These are phyloP conservation scores for Adansonia madagascariensis DNA, from an alignment of 441 rosid species.

Conservation along the genomic window DNA sequence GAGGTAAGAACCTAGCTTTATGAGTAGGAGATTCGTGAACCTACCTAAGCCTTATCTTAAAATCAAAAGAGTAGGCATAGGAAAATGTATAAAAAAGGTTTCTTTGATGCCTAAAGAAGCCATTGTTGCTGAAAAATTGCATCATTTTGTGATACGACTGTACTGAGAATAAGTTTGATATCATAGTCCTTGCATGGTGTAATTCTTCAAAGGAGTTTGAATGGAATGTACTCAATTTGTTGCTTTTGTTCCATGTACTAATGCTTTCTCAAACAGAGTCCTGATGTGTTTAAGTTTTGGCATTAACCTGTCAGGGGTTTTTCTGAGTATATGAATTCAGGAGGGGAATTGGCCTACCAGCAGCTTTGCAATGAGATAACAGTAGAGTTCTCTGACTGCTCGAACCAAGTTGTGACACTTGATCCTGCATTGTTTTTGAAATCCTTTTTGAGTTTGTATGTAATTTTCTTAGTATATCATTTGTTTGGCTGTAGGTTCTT, in stretches of 20 bases:
- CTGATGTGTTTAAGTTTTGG: conserved; percentile 33
- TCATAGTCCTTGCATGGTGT: background rate
- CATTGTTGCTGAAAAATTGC: too few species aligned
- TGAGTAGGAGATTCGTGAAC: background rate
- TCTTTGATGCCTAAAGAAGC: background rate
- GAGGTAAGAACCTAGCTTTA: too few species aligned
- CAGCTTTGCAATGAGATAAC: conserved; percentile 81
- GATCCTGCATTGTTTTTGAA: background rate
- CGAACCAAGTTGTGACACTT: conserved; percentile 60
- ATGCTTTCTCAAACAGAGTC: background rate
- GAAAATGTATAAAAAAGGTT: background rate
- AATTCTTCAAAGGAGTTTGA: background rate
- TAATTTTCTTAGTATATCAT: background rate
- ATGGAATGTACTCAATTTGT: background rate
- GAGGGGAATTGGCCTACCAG: conserved; percentile 78
- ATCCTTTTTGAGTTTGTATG: background rate
- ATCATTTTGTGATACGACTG: background rate
- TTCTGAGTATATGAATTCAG: conserved; percentile 68
- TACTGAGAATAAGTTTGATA: background rate
- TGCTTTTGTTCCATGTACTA: background rate
- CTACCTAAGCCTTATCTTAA: background rate
- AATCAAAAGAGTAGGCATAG: background rate
- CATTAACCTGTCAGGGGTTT: conserved; percentile 58
- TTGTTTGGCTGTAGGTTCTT: conserved; percentile 51
- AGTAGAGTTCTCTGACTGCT: conserved; percentile 75